These are phyloP conservation scores for Agapanthus africanus DNA, from an alignment of 106 monocot genomes.

Conservation along the genomic window DNA sequence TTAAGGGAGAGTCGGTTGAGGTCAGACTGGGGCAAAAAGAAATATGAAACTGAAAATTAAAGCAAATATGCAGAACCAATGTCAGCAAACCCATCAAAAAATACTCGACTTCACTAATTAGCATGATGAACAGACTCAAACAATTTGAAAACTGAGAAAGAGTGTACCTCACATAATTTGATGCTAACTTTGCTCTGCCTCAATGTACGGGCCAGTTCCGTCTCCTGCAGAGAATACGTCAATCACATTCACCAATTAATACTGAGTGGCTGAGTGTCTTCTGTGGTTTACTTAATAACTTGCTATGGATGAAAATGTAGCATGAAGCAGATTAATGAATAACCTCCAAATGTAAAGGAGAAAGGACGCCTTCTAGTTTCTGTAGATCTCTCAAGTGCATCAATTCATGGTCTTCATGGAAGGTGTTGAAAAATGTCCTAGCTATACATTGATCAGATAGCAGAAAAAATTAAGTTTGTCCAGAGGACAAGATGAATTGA, in stretches of 20 bases:
- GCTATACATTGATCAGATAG: slow-evolving; percentile 45
- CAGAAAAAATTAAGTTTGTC: neutral
- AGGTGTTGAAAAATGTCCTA: slow-evolving; percentile 73
- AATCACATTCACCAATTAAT: neutral
- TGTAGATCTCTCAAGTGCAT: slow-evolving; percentile 87
- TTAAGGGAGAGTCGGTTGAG: no score
- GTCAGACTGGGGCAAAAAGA: no score
- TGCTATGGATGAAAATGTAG: neutral
- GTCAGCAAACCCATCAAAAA: slow-evolving; percentile 39
- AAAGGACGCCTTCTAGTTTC: slow-evolving; percentile 93
- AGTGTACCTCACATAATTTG: slow-evolving; percentile 76
- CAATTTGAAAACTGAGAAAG: slow-evolving; percentile 1
- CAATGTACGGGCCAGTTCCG: slow-evolving; percentile 75
- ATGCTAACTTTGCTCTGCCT: slow-evolving; percentile 85
- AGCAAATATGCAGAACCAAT: no score
- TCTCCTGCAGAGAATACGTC: slow-evolving; percentile 49
- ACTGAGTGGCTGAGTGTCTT: no score
- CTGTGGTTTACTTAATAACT: no score
- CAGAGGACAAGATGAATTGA: neutral
- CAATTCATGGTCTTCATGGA: slow-evolving; percentile 90
- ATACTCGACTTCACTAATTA: neutral
- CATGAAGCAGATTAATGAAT: neutral
- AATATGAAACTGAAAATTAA: no score
- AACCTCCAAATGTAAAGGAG: slow-evolving; percentile 90
- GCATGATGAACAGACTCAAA: slow-evolving; percentile 1